Conservation (phyloP, 1,284 basidiomycete species). For the Heterobasidion occidentale region DNA sequence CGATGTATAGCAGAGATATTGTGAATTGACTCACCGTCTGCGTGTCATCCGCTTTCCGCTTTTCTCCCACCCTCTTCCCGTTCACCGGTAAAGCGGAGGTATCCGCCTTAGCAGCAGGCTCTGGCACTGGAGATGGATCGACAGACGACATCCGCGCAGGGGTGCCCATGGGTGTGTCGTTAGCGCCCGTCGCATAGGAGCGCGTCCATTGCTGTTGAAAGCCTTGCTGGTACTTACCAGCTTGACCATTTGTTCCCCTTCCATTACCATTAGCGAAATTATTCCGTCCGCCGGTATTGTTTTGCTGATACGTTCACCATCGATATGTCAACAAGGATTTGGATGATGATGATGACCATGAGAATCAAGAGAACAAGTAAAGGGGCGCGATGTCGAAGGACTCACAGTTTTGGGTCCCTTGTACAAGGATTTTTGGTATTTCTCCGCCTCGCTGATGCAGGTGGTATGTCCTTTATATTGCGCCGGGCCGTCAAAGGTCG, state of each 20-base stretch:
- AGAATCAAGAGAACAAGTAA: neutral
- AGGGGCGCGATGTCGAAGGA: neutral
- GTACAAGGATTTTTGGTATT: constrained; percentile 84
- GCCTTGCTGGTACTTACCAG: constrained; percentile 10
- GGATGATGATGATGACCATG: no score
- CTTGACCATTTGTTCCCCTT: neutral
- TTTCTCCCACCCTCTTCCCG: constrained; percentile 12
- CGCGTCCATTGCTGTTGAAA: constrained; percentile 16
- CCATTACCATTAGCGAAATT: neutral
- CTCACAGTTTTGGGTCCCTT: constrained; percentile 62
- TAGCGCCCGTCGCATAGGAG: constrained; percentile 50
- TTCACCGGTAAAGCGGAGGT: constrained; percentile 4
- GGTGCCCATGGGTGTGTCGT: constrained; percentile 61
- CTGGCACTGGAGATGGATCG: constrained; percentile 12
- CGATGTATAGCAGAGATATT: neutral
- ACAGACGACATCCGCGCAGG: constrained; percentile 42
- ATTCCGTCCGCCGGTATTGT: neutral
- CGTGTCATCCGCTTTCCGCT: constrained; percentile 15
- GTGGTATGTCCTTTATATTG: constrained; percentile 80
- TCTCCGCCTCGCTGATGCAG: constrained; percentile 86
- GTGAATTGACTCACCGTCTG: constrained; percentile 2
- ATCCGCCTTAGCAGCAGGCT: constrained; percentile 3
- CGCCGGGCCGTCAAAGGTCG: constrained; percentile 64
- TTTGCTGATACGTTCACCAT: neutral
- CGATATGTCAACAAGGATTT: neutral